phyloP scores from a whole-genome alignment of 306 rosid species.

The Lotus japonicus region DNA sequence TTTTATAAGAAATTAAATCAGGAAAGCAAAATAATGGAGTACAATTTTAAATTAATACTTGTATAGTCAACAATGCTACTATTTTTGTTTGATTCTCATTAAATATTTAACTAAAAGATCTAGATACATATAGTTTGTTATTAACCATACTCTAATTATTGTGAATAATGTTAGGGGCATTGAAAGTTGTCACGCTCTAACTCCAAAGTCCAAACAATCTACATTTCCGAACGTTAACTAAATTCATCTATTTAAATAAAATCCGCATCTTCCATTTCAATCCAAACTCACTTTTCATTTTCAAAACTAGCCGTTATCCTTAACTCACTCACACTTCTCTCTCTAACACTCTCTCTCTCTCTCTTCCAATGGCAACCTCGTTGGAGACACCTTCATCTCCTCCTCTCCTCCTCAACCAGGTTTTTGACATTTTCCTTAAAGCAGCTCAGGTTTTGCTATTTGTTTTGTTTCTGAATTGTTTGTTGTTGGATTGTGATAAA shows the following conservation, averaged over 20 bases:
- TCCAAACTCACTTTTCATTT: slow-evolving; percentile 8
- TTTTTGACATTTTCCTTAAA: background rate
- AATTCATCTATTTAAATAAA: slow-evolving; percentile 25
- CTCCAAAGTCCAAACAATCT: too few species aligned
- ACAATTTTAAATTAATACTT: too few species aligned
- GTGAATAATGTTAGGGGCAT: background rate
- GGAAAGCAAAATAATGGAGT: too few species aligned
- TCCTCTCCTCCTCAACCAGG: slow-evolving; percentile 41
- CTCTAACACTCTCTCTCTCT: background rate
- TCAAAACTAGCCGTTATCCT: slow-evolving; percentile 75
- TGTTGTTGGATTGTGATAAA: too few species aligned
- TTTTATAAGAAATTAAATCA: too few species aligned
- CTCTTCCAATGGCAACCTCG: slow-evolving; percentile 45
- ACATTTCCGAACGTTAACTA: slow-evolving; percentile 45
- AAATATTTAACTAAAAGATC: too few species aligned
- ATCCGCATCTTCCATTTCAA: background rate
- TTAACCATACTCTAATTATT: too few species aligned
- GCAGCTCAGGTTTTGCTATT: background rate
- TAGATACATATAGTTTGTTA: too few species aligned
- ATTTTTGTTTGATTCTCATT: too few species aligned
- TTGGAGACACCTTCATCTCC: slow-evolving; percentile 48
- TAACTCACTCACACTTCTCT: background rate
- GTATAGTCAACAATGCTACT: too few species aligned
- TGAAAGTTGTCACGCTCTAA: background rate
- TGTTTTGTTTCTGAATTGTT: background rate